Percentiles rank a stretch among this genome's conserved stretches.
Evolutionary conservation across 2,329 filamentous ascomycete genomes (phyloP).

Genomic region (Xylogone sp.): DNA sequence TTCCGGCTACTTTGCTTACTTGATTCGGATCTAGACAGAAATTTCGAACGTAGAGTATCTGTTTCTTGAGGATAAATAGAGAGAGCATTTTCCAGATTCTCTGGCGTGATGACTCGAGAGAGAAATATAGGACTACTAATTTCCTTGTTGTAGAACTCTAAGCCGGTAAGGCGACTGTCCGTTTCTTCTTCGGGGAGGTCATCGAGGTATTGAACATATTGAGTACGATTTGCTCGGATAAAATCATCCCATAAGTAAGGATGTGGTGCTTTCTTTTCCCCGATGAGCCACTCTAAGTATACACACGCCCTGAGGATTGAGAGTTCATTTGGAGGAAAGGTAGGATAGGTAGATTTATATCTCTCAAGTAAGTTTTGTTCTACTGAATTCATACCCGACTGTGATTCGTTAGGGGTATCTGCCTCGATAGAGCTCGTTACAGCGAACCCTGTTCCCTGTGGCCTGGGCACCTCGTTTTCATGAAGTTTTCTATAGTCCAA

Average conservation of each 20-base stretch:
- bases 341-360: slow-evolving; percentile 41
- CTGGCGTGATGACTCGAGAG: slow-evolving; percentile 13
- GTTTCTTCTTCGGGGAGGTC: slow-evolving; percentile 18
- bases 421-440: too few species aligned
- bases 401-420: too few species aligned
- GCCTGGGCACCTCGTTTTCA: too few species aligned
- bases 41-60: not conserved
- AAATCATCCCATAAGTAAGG: slow-evolving; percentile 51
- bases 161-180: slow-evolving; percentile 28
- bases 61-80: slow-evolving; percentile 11
- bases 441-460: too few species aligned
- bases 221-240: slow-evolving; percentile 38
- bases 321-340: slow-evolving; percentile 33
- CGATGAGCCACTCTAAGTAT: slow-evolving; percentile 36
- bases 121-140: slow-evolving; percentile 18
- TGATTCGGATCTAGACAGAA: not conserved
- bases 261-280: slow-evolving; percentile 29
- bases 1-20: not conserved
- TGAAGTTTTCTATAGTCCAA: too few species aligned
- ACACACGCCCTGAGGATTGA: slow-evolving; percentile 44
- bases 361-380: slow-evolving; percentile 24
- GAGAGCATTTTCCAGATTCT: slow-evolving; percentile 13
- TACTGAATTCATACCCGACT: too few species aligned
- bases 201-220: slow-evolving; percentile 39
- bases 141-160: slow-evolving; percentile 38